phyloP scores from a whole-genome alignment of 345 rosid genomes.

The Gossypium ekmanianum region DNA sequence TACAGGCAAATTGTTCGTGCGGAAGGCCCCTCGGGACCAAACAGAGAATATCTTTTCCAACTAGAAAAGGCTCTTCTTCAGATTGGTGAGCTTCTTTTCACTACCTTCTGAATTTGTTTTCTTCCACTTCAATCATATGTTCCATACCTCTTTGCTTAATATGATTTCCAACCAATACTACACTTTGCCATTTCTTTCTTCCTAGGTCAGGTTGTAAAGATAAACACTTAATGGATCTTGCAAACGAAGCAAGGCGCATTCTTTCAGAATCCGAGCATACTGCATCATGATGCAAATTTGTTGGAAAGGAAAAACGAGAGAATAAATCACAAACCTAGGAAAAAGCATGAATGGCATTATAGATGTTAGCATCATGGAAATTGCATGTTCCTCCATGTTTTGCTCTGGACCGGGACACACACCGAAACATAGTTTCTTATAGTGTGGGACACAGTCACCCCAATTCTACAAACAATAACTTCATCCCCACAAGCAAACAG shows the following conservation, averaged over 20 bases:
- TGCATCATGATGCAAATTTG: neutral
- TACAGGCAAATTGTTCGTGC: conserved; percentile 69
- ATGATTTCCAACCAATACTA: neutral
- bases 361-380: neutral
- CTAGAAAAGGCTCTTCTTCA: conserved; percentile 66
- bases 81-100: conserved; percentile 35
- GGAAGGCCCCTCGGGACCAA: conserved; percentile 93
- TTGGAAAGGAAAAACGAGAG: neutral
- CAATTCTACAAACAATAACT: neutral
- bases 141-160: neutral
- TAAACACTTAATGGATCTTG: conserved; percentile 70
- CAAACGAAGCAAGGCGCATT: conserved; percentile 57
- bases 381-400: neutral
- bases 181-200: neutral
- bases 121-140: neutral
- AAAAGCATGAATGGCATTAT: neutral
- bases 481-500: neutral
- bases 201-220: conserved; percentile 54
- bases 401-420: neutral
- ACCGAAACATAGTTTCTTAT: neutral
- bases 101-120: neutral
- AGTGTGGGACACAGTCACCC: conserved; percentile 14
- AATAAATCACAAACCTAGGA: neutral
- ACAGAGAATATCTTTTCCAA: conserved; percentile 79
- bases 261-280: conserved; percentile 27